These are phyloP conservation scores for Polygonum maritimum DNA, from an alignment of 148 eudicot species.

Conservation along the genomic window DNA sequence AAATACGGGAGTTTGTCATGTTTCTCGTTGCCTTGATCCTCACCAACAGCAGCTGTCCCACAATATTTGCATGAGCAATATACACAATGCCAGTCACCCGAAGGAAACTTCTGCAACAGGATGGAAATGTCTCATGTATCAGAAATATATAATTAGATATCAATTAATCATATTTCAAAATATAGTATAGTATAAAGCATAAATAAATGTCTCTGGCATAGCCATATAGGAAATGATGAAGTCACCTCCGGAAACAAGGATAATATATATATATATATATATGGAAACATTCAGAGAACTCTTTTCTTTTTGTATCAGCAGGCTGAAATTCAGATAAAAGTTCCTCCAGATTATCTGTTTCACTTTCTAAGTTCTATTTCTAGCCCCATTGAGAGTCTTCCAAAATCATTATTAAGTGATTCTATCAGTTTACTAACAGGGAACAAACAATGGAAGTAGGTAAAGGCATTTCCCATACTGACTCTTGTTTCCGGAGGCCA, in stretches of 20 bases:
- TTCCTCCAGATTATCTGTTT: background rate
- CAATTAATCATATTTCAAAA: background rate
- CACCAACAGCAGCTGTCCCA: slow-evolving; percentile 31
- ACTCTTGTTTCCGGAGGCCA: background rate
- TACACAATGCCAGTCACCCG: slow-evolving; percentile 85
- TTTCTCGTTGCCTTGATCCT: slow-evolving; percentile 24
- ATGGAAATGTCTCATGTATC: background rate
- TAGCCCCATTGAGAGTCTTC: background rate
- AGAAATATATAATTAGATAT: background rate
- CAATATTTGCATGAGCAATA: slow-evolving; percentile 91
- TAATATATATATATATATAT: background rate
- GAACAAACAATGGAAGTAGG: background rate
- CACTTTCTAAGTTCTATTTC: background rate
- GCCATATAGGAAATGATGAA: slow-evolving; percentile 2
- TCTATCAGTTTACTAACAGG: background rate
- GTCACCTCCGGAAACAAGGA: background rate
- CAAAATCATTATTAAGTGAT: background rate
- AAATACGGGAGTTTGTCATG: slow-evolving; percentile 22
- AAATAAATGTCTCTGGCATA: background rate
- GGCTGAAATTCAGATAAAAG: background rate
- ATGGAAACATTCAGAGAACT: background rate
- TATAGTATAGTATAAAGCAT: background rate
- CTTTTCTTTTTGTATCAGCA: background rate
- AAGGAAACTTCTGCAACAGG: slow-evolving; percentile 59
- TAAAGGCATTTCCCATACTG: background rate